Percentiles rank a stretch among this genome's conserved stretches.
phyloP scores from a whole-genome alignment of 2,329 filamentous ascomycete genomes.

The Ceratocystiopsis brevicomis region DNA sequence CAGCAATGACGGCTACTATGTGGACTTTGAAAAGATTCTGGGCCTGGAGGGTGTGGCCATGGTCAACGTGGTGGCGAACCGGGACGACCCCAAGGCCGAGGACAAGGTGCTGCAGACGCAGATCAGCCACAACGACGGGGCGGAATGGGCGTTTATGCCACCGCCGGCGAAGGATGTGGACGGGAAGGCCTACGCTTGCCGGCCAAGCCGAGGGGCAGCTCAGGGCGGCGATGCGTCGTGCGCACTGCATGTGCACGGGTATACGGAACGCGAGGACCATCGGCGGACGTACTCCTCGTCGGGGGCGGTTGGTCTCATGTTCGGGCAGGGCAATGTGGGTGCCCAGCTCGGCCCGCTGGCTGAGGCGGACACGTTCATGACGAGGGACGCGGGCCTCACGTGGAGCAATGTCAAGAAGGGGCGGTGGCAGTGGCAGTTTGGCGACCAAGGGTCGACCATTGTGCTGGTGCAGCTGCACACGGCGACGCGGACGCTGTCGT shows the following conservation, averaged over 20 bases:
- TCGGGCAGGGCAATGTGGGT: constrained; percentile 84
- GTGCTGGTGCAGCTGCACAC: constrained; percentile 59
- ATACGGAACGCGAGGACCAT: constrained; percentile 72
- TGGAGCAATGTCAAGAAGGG: constrained; percentile 82
- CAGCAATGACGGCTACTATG: constrained; percentile 54
- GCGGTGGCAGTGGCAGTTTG: constrained; percentile 81
- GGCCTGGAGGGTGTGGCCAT: constrained; percentile 79
- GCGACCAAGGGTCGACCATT: constrained; percentile 84
- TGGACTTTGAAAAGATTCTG: constrained; percentile 92
- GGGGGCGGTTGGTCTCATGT: constrained; percentile 76
- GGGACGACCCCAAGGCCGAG: constrained; percentile 31
- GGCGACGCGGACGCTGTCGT: constrained; percentile 40
- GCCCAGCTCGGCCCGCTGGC: constrained; percentile 29
- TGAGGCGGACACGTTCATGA: constrained; percentile 79
- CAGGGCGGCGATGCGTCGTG: constrained; percentile 46
- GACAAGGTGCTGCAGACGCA: constrained; percentile 70
- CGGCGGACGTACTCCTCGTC: constrained; percentile 74
- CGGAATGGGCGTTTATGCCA: constrained; percentile 60
- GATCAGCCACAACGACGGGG: constrained; percentile 94
- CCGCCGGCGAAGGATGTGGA: constrained; percentile 55
- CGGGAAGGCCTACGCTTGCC: constrained; percentile 52
- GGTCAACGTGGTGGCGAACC: constrained; percentile 70
- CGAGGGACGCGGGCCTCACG: constrained; percentile 69
- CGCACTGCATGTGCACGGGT: constrained; percentile 82
- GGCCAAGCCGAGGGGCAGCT: constrained; percentile 13